Evolutionary conservation across 2,329 filamentous ascomycete species (phyloP).

Genomic region (Balansia obtecta): DNA sequence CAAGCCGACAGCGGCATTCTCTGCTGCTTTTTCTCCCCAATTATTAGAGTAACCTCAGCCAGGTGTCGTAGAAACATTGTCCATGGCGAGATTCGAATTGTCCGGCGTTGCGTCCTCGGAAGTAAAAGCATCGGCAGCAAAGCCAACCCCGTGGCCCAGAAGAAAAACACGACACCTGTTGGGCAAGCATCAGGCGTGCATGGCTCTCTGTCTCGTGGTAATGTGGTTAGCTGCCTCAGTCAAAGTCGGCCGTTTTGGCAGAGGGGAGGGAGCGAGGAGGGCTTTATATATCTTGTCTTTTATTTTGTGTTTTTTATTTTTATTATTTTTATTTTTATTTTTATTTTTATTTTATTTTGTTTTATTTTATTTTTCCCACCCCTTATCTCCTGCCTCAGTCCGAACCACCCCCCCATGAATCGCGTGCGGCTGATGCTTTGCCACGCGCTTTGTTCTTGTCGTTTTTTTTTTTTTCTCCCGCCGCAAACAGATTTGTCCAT

Average conservation of each 20-base stretch:
- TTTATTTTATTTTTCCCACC: background rate
- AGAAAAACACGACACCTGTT: too few species aligned
- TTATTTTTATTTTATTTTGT: too few species aligned
- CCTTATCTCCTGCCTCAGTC: background rate
- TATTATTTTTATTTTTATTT: too few species aligned
- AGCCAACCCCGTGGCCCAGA: too few species aligned
- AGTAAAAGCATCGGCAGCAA: background rate
- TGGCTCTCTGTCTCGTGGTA: background rate
- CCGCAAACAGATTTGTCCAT: constrained; percentile 2
- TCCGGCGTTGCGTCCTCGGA: background rate
- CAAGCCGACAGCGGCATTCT: too few species aligned
- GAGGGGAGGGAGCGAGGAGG: background rate
- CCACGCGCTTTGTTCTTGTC: background rate
- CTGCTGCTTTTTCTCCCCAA: too few species aligned
- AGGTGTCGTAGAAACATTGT: background rate
- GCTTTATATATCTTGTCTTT: too few species aligned
- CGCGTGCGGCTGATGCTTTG: background rate
- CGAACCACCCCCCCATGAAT: too few species aligned
- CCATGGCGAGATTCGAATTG: background rate
- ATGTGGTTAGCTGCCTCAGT: background rate
- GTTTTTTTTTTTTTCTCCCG: too few species aligned
- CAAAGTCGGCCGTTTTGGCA: background rate
- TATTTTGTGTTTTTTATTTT: too few species aligned
- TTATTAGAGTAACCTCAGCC: too few species aligned
- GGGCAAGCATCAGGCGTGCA: background rate